Conservation (phyloP, 768 basidiomycete species). For the Coprinellus micaceus region DNA sequence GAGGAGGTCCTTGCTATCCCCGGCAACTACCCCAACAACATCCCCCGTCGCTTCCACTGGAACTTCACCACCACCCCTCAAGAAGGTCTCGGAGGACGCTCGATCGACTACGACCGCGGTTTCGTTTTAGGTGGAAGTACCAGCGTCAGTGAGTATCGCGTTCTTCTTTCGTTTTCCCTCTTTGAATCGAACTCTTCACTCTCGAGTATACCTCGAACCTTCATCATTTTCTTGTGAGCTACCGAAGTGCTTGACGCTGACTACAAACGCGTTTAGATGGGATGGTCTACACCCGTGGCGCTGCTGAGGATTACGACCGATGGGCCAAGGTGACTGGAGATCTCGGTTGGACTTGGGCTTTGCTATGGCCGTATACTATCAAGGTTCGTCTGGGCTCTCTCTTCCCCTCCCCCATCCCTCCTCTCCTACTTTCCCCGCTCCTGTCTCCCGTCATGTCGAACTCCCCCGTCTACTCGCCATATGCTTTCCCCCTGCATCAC, state of each 20-base stretch:
- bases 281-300: slow-evolving; percentile 32
- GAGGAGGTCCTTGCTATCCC: not conserved
- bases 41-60: slow-evolving; percentile 21
- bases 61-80: slow-evolving; percentile 27
- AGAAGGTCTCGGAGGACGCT: slow-evolving; percentile 17
- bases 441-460: too few species aligned
- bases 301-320: slow-evolving; percentile 25
- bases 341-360: slow-evolving; percentile 32
- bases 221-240: not conserved
- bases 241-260: not conserved
- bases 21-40: not conserved
- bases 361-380: slow-evolving; percentile 23
- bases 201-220: not conserved
- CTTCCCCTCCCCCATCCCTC: too few species aligned
- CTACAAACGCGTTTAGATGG: slow-evolving; percentile 17
- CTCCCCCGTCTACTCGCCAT: too few species aligned
- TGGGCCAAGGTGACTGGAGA: slow-evolving; percentile 27
- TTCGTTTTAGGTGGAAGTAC: slow-evolving; percentile 25
- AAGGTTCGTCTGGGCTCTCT: too few species aligned
- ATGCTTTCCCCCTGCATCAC: not conserved
- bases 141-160: slow-evolving; percentile 19
- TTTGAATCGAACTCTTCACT: not conserved
- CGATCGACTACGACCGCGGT: slow-evolving; percentile 23
- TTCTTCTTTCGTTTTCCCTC: not conserved
- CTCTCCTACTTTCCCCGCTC: too few species aligned